Evolutionary conservation across 2,329 filamentous ascomycete genomes (phyloP), one percentile per base, ranked within the genome.

Genomic region (Colletotrichum phormii): DNA sequence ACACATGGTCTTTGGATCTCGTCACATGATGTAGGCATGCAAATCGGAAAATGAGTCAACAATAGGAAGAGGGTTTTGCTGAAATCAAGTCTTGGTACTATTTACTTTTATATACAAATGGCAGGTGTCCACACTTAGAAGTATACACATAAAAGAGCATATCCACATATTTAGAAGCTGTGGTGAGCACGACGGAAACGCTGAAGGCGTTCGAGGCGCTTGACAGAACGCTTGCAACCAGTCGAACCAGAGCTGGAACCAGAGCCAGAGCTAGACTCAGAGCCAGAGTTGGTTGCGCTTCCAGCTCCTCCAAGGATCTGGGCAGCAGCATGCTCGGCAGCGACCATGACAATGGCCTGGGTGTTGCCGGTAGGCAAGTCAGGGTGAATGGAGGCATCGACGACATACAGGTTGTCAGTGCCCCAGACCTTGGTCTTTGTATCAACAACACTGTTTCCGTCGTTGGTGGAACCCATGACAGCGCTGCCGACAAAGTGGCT

Each of bases 321-420:
- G 51, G 71, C 61, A 5, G 72, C 74, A 13, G 74, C 74, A 57
- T 72, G 72, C 53, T 75, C 74, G 5, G 72, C 72, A 9, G 74
- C 74, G 29, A 75, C 74, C 72, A 75, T 74, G 53, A 75, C 72
- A 42, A 75, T 75, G 58, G 74, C 74, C 54, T 74, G 72, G 15
- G 74, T 74, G 74, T 75, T 75, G n/a, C 74, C 74, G 1, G 74
- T 75, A 4, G 74, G 68, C 54, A 75, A 54, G 61, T 79, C 90
- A 0, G 91, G 90, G 81, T 91, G 90, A 73, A 92, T 89, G 24
- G 86, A 87, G 0, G 88, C 89, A 73, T 92, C 90, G 3, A 92
- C 87, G 13, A 91, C 87, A 76, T 89, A 90, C 55, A 91, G 81
- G 79, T 91, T 91, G 70, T 90, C 87, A 0, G 87, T 91, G 57